Evolutionary conservation across 2,329 filamentous ascomycete genomes (phyloP), one percentile per base, ranked within the genome.

Genomic region (Colletotrichum limetticola): DNA sequence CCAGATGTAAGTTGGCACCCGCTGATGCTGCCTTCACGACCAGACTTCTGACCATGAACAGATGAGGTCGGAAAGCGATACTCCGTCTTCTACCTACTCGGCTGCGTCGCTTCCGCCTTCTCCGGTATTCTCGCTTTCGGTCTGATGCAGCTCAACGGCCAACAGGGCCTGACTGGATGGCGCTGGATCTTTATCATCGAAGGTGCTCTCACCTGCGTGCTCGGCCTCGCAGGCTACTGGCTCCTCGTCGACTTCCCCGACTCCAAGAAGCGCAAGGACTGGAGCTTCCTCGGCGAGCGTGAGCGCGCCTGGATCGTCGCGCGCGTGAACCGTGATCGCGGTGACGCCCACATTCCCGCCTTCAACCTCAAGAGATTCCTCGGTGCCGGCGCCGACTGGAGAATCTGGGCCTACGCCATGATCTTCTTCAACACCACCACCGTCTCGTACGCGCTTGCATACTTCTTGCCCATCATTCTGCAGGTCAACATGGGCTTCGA

Each of bases 401-500:
- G 89, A 79, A 84, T 92, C 70, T 93, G 91, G 91, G 86, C 81
- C 0, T 92, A 91, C 76, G 89, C 86, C 67, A 76, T 91, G 76
- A 85, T 91, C 76, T 89, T 89, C 78, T 90, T 91, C 83, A 90
- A 90, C 80, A 89, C 90, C 2, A 95, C 93, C 0, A 93, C 93
- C 12, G 89, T 94, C 63, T 88, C 88, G 1, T 97, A 97, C 79
- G 91, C 93, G 0, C 88, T 97, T 9, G 92, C 93, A 2, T 96
- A 93, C 81, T 96, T 95, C 79, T 83, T 95, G 4, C 94, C 94
- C 7, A 90, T 95, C 77, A 94, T 97, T 76, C 89, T 97, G 16
- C 82, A 85, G 62, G 77, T 77, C 46, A 87, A 85, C 80, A 89
- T 95, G 85, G 88, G 89, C 16, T 95, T 94, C 84, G 85, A 82